Evolutionary conservation across 2,329 filamentous ascomycete genomes (phyloP).

Genomic region (Hortaea werneckii): DNA sequence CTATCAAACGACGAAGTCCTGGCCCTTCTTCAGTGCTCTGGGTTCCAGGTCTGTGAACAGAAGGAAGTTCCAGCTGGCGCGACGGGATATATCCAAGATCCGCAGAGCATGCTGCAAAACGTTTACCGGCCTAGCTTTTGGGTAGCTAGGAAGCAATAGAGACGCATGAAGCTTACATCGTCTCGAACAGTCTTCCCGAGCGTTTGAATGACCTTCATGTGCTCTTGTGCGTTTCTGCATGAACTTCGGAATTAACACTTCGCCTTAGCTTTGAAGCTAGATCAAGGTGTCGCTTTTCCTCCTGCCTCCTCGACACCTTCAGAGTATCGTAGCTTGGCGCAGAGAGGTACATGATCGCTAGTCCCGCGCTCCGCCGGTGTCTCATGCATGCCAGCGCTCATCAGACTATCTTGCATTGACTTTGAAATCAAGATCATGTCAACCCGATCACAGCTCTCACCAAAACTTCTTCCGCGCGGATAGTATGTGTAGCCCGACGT

Average conservation of each 20-base stretch:
- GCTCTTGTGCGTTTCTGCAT: too few species aligned
- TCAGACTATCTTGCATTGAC: conserved; percentile 27
- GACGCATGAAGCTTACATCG: not conserved
- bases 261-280: too few species aligned
- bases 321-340: conserved; percentile 15
- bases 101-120: conserved; percentile 74
- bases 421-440: conserved; percentile 41
- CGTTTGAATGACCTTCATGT: too few species aligned
- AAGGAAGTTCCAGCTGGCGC: conserved; percentile 46
- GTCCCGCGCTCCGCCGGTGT: conserved; percentile 36
- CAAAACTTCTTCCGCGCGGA: conserved; percentile 35
- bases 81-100: conserved; percentile 81
- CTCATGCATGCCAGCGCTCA: conserved; percentile 32
- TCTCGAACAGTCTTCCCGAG: too few species aligned
- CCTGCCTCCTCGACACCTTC: too few species aligned
- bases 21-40: conserved; percentile 59
- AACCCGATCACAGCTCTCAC: conserved; percentile 43
- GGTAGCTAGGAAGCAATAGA: conserved; percentile 61
- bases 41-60: conserved; percentile 53
- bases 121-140: conserved; percentile 73
- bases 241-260: too few species aligned
- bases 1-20: conserved; percentile 82
- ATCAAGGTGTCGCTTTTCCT: too few species aligned
- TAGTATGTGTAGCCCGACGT: conserved; percentile 42
- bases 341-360: conserved; percentile 47